phyloP scores from a whole-genome alignment of 2,329 filamentous ascomycete genomes.

The Aspergillus novofumigatus region DNA sequence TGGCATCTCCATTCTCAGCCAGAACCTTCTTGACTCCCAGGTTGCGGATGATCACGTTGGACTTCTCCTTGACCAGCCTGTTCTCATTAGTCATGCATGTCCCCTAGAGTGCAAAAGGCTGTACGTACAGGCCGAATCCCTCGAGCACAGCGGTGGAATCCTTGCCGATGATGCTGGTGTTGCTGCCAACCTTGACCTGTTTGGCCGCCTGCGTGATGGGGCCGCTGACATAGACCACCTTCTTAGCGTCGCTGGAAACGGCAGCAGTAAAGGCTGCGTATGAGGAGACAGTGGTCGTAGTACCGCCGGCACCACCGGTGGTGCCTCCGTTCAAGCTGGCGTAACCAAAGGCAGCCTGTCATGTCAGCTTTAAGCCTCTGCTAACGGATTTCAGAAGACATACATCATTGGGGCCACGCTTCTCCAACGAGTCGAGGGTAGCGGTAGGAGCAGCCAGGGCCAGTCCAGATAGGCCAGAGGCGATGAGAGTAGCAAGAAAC shows the following conservation, averaged over 20 bases:
- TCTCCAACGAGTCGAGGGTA: constrained; percentile 14
- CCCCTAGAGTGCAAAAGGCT: no score
- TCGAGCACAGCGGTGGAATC: constrained; percentile 53
- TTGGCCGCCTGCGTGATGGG: constrained; percentile 41
- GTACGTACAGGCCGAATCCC: constrained; percentile 34
- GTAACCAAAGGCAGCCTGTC: constrained; percentile 38
- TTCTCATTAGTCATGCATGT: constrained; percentile 12
- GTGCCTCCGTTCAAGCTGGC: constrained; percentile 50
- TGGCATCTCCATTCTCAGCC: constrained; percentile 55
- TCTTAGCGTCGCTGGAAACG: constrained; percentile 43
- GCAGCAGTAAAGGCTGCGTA: constrained; percentile 50
- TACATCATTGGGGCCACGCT: constrained; percentile 26
- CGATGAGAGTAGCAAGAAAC: neutral
- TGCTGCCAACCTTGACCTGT: constrained; percentile 45
- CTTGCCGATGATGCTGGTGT: constrained; percentile 51
- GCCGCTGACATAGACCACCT: constrained; percentile 47
- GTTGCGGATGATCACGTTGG: constrained; percentile 62
- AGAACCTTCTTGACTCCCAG: constrained; percentile 55
- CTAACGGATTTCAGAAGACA: neutral
- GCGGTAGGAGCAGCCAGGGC: constrained; percentile 25
- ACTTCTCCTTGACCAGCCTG: constrained; percentile 52
- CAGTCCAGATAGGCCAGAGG: constrained; percentile 16
- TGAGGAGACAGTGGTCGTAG: constrained; percentile 52
- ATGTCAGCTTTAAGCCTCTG: neutral
- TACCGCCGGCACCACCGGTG: constrained; percentile 53